Evolutionary conservation across 1,139 yeast genomes (phyloP), one percentile per base, ranked within the genome.

Genomic region (Taphrina communis): DNA sequence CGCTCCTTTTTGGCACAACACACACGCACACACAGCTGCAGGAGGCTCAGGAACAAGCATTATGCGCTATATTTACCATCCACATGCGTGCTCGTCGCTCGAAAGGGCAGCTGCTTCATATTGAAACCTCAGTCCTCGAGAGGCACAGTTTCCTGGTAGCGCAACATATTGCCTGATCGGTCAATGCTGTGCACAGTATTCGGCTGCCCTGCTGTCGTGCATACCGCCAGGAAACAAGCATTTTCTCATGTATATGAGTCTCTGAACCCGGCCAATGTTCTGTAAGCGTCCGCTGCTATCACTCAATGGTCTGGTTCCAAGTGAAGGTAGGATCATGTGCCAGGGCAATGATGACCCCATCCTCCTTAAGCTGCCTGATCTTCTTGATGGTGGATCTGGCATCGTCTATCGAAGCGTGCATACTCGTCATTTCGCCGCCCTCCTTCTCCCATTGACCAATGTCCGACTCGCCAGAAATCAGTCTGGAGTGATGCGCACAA

Each of bases 371-470:
- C 17, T 48, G 48, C 17, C 57, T n/a, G 21, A 60, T 31, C 50
- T 50, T 60, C 36, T 25, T 21, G 44, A 48, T 19, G 31, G 65
- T 60, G 11, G 46, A 35, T 36, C 65, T 48, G 14, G 65, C 65
- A 14, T 48, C 65, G n/a, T 51, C 65, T 6, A 60, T 7, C 4
- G 56, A 48, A 17, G 36, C 36, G 21, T 60, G 57, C 65, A 60
- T 60, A 21, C 65, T 60, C 12, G 65, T 60, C 38, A 60, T 3
- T 14, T 21, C 36, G n/a, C 65, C 65, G 35, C 50, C 48, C 57
- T 48, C 65, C 65, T 48, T 51, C 57, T 31, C 12, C 65, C 65
- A 60, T 31, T 60, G 57, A 14, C 57, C 65, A 17, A 51, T 36
- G 17, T 60, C 48, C 14, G 56, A 42, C 35, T 50, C 57, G 3